Conservation (phyloP, 345 rosid species). For the Mercurialis annua region DNA sequence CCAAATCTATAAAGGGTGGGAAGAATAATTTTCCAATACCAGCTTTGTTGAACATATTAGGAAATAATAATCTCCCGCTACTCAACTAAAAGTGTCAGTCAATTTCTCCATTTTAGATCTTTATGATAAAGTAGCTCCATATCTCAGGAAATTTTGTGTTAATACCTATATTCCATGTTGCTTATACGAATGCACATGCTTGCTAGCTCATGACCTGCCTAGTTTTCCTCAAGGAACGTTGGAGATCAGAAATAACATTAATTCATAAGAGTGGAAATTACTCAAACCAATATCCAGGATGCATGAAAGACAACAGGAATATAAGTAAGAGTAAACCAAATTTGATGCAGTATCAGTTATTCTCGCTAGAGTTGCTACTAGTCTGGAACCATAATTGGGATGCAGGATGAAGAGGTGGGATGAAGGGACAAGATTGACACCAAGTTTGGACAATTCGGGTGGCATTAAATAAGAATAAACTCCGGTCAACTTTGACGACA, state of each 20-base stretch:
- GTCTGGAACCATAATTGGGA: background rate
- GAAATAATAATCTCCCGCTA: no score
- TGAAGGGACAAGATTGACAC: background rate
- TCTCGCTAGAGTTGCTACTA: no score
- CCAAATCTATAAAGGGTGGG: background rate
- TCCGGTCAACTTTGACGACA: background rate
- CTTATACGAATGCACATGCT: no score
- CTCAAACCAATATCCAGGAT: no score
- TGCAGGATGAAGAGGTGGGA: background rate
- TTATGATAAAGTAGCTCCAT: background rate
- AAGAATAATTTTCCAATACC: background rate
- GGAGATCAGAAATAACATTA: no score
- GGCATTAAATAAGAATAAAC: background rate
- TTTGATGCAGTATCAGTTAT: background rate
- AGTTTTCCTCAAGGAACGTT: background rate
- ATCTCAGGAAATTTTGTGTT: background rate
- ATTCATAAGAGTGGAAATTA: background rate
- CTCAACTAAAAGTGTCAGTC: no score
- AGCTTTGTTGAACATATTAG: background rate
- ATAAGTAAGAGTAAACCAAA: no score
- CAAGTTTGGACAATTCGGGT: background rate
- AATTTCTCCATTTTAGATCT: no score
- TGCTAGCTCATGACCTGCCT: no score
- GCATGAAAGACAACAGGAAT: no score
- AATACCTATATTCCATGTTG: no score